phyloP scores from a whole-genome alignment of 2,329 filamentous ascomycete genomes.

The Xylariaceae sp. region DNA sequence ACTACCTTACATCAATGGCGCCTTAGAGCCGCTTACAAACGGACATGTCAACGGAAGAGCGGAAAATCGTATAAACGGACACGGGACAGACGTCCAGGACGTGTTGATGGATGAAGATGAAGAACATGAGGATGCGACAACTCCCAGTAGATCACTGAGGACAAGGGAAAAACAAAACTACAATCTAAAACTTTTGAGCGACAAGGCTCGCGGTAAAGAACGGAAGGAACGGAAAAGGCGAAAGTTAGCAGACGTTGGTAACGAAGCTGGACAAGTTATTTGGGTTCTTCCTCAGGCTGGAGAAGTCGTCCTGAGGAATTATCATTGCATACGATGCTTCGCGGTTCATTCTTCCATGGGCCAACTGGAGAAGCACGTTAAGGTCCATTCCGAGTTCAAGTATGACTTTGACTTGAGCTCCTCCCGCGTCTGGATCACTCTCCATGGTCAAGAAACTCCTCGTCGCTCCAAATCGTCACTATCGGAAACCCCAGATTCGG shows the following conservation, averaged over 20 bases:
- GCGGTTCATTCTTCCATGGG: slow-evolving; percentile 49
- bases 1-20: slow-evolving; percentile 43
- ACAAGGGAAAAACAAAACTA: slow-evolving; percentile 56
- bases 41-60: slow-evolving; percentile 38
- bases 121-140: slow-evolving; percentile 52
- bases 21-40: slow-evolving; percentile 36
- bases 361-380: slow-evolving; percentile 54
- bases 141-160: slow-evolving; percentile 55
- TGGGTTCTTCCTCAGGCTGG: slow-evolving; percentile 50
- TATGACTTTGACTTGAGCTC: slow-evolving; percentile 42
- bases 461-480: slow-evolving; percentile 26
- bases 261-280: slow-evolving; percentile 41
- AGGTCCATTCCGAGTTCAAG: slow-evolving; percentile 49
- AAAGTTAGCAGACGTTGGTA: slow-evolving; percentile 34
- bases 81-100: slow-evolving; percentile 28
- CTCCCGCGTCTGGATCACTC: slow-evolving; percentile 32
- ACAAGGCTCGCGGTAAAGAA: slow-evolving; percentile 58
- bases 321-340: slow-evolving; percentile 55
- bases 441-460: slow-evolving; percentile 31
- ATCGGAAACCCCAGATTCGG: slow-evolving; percentile 27
- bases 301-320: slow-evolving; percentile 51
- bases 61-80: slow-evolving; percentile 27
- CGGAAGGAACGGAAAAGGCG: slow-evolving; percentile 46
- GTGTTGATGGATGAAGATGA: slow-evolving; percentile 40
- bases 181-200: slow-evolving; percentile 62